Evolutionary conservation across 1,284 basidiomycete species (phyloP).

Genomic region (Mycosarcoma mackinlayi): DNA sequence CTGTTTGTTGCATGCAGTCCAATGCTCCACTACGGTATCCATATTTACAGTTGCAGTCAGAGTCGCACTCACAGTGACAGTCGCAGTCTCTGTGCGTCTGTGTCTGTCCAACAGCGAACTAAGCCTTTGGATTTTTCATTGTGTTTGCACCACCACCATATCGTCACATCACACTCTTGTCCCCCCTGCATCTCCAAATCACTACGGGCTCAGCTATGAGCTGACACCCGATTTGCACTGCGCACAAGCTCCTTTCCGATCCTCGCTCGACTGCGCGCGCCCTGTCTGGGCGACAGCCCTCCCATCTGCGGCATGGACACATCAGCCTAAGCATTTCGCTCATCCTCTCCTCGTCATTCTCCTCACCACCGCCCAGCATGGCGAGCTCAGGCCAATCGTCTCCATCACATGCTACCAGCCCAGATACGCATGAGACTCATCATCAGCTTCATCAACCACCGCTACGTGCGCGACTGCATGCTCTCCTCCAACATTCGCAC

Average conservation of each 20-base stretch:
- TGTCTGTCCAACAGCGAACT: too few relatives aligned
- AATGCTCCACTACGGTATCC: too few relatives aligned
- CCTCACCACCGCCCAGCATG: slow-evolving; percentile 4
- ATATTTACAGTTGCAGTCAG: too few relatives aligned
- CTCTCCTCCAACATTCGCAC: slow-evolving; percentile 32
- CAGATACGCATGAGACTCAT: neutral
- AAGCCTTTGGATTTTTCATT: too few relatives aligned
- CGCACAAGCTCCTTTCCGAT: neutral
- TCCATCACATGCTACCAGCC: slow-evolving; percentile 2
- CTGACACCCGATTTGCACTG: too few relatives aligned
- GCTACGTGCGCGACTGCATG: slow-evolving; percentile 31
- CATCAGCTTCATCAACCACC: slow-evolving; percentile 22
- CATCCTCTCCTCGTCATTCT: slow-evolving; percentile 7
- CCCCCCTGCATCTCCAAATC: neutral
- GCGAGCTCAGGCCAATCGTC: slow-evolving; percentile 17
- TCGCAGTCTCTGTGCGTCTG: too few relatives aligned
- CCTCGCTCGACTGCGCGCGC: neutral
- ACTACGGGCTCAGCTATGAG: neutral
- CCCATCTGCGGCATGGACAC: slow-evolving; percentile 4
- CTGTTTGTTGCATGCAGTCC: too few relatives aligned
- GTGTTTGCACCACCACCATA: neutral
- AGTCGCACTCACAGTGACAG: too few relatives aligned
- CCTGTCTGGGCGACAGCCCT: slow-evolving; percentile 2
- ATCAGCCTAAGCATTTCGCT: neutral
- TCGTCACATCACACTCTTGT: neutral